phyloP scores from a whole-genome alignment of 441 rosid genomes.

The Erysimum cheiri region DNA sequence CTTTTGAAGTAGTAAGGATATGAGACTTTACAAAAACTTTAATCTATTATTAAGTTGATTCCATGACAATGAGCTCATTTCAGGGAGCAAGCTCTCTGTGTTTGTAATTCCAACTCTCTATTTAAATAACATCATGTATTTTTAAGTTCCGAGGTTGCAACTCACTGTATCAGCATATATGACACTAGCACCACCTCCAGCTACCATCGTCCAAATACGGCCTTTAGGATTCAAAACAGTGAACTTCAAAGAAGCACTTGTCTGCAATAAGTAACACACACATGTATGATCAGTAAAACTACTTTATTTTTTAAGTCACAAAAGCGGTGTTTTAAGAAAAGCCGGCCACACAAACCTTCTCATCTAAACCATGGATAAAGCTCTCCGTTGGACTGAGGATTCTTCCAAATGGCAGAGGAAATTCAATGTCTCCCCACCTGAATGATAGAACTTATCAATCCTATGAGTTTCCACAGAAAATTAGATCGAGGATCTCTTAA shows the following conservation, averaged over 20 bases:
- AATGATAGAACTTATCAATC: slow-evolving; percentile 18
- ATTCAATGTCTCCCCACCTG: slow-evolving; percentile 88
- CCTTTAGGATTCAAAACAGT: slow-evolving; percentile 92
- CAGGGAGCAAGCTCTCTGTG: background rate
- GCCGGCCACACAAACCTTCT: slow-evolving; percentile 58
- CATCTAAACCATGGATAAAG: slow-evolving; percentile 85
- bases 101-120: background rate
- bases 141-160: slow-evolving; percentile 5
- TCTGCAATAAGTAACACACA: slow-evolving; percentile 53
- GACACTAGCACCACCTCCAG: slow-evolving; percentile 98
- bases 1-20: slow-evolving; percentile 2
- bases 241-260: slow-evolving; percentile 92
- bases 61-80: background rate
- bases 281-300: slow-evolving; percentile 30
- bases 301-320: slow-evolving; percentile 9
- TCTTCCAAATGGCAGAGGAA: slow-evolving; percentile 93
- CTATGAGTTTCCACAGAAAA: slow-evolving; percentile 8
- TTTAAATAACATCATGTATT: background rate
- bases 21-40: background rate
- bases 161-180: slow-evolving; percentile 93
- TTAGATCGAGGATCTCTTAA: background rate
- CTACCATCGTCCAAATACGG: slow-evolving; percentile 97
- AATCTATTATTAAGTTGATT: background rate
- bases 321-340: slow-evolving; percentile 20
- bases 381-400: slow-evolving; percentile 77